phyloP scores from a whole-genome alignment of 768 basidiomycete genomes.

The Russula lepida region DNA sequence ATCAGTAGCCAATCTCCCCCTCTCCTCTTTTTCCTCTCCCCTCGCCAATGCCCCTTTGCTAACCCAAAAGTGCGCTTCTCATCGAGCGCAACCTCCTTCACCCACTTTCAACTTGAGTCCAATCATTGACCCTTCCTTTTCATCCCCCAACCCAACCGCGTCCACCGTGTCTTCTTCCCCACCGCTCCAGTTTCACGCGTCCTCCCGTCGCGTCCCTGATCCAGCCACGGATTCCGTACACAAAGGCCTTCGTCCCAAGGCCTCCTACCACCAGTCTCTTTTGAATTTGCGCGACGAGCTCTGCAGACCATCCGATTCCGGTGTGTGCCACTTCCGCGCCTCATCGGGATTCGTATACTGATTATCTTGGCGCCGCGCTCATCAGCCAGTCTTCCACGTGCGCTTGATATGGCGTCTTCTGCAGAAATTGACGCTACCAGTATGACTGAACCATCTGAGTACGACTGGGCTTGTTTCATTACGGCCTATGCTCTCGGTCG shows the following conservation, averaged over 20 bases:
- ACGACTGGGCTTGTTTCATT: conserved; percentile 73
- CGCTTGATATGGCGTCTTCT: conserved; percentile 26
- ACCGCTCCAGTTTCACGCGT: not conserved
- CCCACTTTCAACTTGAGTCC: conserved; percentile 43
- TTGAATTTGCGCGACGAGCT: conserved; percentile 18
- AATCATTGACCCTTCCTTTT: conserved; percentile 23
- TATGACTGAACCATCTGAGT: conserved; percentile 25
- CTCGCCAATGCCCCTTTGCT: conserved; percentile 28
- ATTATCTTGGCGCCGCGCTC: not conserved
- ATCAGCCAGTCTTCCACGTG: conserved; percentile 12
- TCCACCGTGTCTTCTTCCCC: conserved; percentile 7
- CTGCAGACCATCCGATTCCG: conserved; percentile 10
- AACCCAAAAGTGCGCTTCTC: conserved; percentile 24
- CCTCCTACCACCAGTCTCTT: conserved; percentile 17
- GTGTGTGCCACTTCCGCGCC: conserved; percentile 1
- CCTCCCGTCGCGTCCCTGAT: conserved; percentile 8
- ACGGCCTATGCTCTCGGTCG: conserved; percentile 65
- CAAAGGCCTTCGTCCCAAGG: conserved; percentile 8
- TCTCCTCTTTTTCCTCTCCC: conserved; percentile 22
- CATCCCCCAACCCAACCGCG: conserved; percentile 17
- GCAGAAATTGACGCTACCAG: conserved; percentile 17
- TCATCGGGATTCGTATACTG: not conserved
- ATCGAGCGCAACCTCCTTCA: conserved; percentile 32
- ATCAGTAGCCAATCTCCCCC: conserved; percentile 3
- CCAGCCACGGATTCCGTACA: conserved; percentile 1